Conservation (phyloP, 192 early-diverging fungal species). For the Podila epigama region DNA sequence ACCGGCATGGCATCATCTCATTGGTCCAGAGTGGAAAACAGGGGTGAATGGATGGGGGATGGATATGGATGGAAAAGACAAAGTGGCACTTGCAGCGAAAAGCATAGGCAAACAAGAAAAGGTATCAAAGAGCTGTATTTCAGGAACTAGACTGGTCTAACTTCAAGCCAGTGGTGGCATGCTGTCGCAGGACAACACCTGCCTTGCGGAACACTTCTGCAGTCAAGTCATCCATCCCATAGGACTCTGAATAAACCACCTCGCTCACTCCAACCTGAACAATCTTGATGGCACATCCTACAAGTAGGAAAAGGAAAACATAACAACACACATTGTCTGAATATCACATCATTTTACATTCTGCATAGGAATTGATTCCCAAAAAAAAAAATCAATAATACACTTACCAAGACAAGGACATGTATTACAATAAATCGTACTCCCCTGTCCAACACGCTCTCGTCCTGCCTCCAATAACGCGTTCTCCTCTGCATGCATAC, state of each 20-base stretch:
- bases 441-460: constrained; percentile 78
- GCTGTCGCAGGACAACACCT: constrained; percentile 78
- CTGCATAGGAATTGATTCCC: too few species aligned
- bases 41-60: too few species aligned
- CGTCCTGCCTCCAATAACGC: constrained; percentile 96
- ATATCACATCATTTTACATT: too few species aligned
- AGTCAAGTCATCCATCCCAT: constrained; percentile 94
- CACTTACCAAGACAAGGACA: constrained; percentile 74
- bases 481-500: constrained; percentile 99
- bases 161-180: constrained; percentile 64
- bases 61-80: too few species aligned
- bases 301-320: constrained; percentile 30
- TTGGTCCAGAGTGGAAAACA: too few species aligned
- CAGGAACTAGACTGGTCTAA: constrained; percentile 27
- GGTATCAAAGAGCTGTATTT: neutral
- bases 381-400: neutral
- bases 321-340: neutral
- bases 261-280: constrained; percentile 91
- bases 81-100: too few species aligned
- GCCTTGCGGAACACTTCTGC: constrained; percentile 84
- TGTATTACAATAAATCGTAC: constrained; percentile 96
- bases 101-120: too few species aligned
- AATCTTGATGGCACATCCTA: constrained; percentile 96
- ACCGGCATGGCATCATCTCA: too few species aligned
- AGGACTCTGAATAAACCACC: constrained; percentile 92